Base-by-base conservation (phyloP, 306 rosid species). In the Castanea sativa region DNA sequence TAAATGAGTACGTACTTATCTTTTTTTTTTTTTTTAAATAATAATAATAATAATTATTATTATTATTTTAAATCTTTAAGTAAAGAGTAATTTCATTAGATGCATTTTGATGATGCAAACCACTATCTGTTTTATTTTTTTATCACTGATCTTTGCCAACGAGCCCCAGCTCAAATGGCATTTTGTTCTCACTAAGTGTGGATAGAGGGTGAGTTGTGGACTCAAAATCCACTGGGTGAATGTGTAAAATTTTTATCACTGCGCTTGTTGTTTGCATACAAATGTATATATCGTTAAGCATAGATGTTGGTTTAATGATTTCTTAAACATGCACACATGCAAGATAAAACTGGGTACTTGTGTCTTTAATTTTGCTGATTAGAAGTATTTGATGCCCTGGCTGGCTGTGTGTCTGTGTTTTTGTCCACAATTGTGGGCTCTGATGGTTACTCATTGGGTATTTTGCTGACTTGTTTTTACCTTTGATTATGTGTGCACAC, bases 331-430 rank as follows among this genome's bases (percentile, higher is more conserved):
- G 80, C 43, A 60, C 71, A 29, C 61, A 73, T 60, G 32, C 33
- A 2, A 6, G 41, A 27, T 27, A 63, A 73, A 21, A 27, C 63
- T 64, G 18, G 49, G 69, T 75, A 15, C 77, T 72, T 71, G 49
- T 33, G 25, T 67, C 59, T 43, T 23, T 76, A 23, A 52, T 35
- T 82, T 80, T 69, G 53, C 51, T 57, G 71, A 60, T 68, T 83
- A 58, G 52, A 65, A 21, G 69, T 21, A 43, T 64, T 49, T 71
- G 65, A 63, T 75, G 59, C 56, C 58, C 35, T 56, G 68, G 69
- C 45, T 38, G 45, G 45, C 45, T 38, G 45, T 7, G 45, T 38
- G 38, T 43, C 75, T 74, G 20, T 78, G 33, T 63, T 55, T 71
- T 45, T 57, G 16, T 55, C 41, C 27, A 65, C n/a, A 15, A 63